phyloP scores from a whole-genome alignment of 108 stramenopile species.

The Stephanodiscus triporus region DNA sequence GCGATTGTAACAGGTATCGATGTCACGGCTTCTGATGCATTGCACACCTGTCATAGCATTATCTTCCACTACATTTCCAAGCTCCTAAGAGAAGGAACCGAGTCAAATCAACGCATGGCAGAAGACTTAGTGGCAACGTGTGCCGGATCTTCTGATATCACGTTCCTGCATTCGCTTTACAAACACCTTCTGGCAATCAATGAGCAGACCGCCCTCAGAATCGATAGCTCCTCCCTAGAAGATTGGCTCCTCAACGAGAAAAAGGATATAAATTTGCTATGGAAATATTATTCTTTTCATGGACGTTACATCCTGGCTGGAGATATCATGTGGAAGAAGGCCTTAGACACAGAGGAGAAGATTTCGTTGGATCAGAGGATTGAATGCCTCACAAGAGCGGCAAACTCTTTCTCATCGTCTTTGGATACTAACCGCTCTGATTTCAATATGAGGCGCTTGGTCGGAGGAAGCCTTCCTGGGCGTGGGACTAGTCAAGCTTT shows the following conservation, averaged over 20 bases:
- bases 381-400: constrained; percentile 68
- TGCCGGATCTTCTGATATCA: constrained; percentile 59
- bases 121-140: constrained; percentile 69
- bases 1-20: constrained; percentile 56
- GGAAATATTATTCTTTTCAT: constrained; percentile 78
- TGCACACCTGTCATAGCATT: constrained; percentile 73
- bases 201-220: constrained; percentile 67
- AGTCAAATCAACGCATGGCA: constrained; percentile 39
- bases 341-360: constrained; percentile 37
- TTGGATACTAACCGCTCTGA: constrained; percentile 14
- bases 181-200: constrained; percentile 59
- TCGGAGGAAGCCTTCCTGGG: constrained; percentile 11
- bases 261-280: constrained; percentile 62
- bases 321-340: constrained; percentile 59
- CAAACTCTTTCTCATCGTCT: constrained; percentile 60
- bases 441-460: neutral
- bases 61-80: constrained; percentile 70
- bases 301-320: constrained; percentile 66
- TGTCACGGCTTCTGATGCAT: constrained; percentile 70
- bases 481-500: neutral
- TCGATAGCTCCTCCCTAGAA: constrained; percentile 72
- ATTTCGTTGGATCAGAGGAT: constrained; percentile 65
- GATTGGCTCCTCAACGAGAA: constrained; percentile 63
- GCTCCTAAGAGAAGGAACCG: constrained; percentile 55
- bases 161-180: constrained; percentile 74